Percentiles rank a stretch among this genome's conserved stretches.
Evolutionary conservation across 495 filamentous ascomycete genomes (phyloP).

Genomic region (Neurospora sublineolata): DNA sequence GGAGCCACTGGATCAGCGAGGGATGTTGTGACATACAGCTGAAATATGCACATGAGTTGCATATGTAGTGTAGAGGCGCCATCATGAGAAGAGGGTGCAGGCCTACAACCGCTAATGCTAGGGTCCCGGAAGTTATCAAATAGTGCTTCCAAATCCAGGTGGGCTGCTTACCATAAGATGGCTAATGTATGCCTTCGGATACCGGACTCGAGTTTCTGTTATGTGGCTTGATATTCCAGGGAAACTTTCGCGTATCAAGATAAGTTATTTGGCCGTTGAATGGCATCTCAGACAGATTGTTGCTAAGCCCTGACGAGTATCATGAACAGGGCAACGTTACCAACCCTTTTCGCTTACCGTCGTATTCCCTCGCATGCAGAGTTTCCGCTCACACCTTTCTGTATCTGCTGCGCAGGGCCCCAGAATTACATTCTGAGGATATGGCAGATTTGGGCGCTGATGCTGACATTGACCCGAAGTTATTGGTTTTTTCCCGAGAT

Average conservation of each 20-base stretch:
- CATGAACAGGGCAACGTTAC: not conserved
- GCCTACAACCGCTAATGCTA: not conserved
- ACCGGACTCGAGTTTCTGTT: not conserved
- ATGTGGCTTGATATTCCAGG: not conserved
- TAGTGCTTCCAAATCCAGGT: not conserved
- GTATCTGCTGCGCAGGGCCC: not conserved
- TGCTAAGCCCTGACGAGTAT: not conserved
- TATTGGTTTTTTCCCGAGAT: not conserved
- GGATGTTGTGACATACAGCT: not conserved
- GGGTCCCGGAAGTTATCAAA: not conserved
- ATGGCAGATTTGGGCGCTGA: not conserved
- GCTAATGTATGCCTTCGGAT: not conserved
- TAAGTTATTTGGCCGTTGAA: not conserved
- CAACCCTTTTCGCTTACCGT: not conserved
- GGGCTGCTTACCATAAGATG: not conserved
- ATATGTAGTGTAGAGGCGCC: not conserved
- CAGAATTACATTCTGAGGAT: not conserved
- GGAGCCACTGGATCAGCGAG: not conserved
- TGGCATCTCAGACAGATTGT: not conserved
- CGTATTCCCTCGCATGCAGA: not conserved
- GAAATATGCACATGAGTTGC: not conserved
- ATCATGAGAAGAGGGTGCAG: not conserved
- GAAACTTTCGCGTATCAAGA: not conserved
- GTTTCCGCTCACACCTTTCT: not conserved
- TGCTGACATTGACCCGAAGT: not conserved